Evolutionary conservation across 2,329 filamentous ascomycete genomes (phyloP).

Genomic region (Monilinia vaccinii-corymbosi): DNA sequence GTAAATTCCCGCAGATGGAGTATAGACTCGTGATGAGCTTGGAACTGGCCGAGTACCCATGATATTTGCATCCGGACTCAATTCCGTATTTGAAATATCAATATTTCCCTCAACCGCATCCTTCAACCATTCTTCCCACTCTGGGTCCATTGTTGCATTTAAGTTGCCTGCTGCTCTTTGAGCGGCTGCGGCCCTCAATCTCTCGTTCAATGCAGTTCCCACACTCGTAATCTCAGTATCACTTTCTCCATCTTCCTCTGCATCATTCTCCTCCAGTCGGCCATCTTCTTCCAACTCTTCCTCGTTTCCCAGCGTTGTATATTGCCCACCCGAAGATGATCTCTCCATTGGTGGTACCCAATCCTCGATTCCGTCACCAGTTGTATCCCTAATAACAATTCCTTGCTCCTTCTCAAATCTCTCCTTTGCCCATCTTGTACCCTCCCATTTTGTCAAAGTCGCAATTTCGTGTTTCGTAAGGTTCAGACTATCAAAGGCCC

Average conservation of each 20-base stretch:
- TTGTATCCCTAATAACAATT: constrained; percentile 60
- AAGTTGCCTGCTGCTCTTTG: constrained; percentile 51
- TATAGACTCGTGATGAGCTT: constrained; percentile 7
- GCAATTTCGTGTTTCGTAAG: constrained; percentile 64
- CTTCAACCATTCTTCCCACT: constrained; percentile 69
- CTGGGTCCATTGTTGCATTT: constrained; percentile 54
- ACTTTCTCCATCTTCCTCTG: constrained; percentile 39
- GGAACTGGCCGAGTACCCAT: constrained; percentile 30
- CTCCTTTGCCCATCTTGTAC: constrained; percentile 74
- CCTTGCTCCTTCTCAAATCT: constrained; percentile 70
- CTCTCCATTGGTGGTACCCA: constrained; percentile 44
- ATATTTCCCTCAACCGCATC: constrained; percentile 57
- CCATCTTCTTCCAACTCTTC: constrained; percentile 31
- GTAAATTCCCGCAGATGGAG: background rate
- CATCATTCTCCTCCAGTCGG: constrained; percentile 27
- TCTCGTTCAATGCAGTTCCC: constrained; percentile 53
- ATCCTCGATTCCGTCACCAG: constrained; percentile 55
- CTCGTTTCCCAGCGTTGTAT: constrained; percentile 19
- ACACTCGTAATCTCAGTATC: constrained; percentile 49
- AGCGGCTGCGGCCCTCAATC: constrained; percentile 54
- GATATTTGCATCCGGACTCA: constrained; percentile 26
- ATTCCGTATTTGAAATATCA: constrained; percentile 33
- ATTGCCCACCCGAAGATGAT: constrained; percentile 10
- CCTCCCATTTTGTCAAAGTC: constrained; percentile 70
- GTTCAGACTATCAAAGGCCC: constrained; percentile 60